Evolutionary conservation across 345 rosid genomes (phyloP).

Genomic region (Eucalyptus marginata): DNA sequence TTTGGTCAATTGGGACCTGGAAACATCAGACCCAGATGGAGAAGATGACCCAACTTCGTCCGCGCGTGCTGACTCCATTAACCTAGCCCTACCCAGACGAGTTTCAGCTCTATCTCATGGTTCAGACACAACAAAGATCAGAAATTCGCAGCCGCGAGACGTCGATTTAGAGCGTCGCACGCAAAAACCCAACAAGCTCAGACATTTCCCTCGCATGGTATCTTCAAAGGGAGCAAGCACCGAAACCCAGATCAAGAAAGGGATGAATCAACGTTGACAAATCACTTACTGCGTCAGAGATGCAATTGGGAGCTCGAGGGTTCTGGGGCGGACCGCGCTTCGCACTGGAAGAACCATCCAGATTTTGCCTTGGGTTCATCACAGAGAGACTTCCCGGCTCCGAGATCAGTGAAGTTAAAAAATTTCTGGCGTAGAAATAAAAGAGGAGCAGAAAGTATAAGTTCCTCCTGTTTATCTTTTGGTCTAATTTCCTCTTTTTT

Average conservation of each 20-base stretch:
- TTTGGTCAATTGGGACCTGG: constrained; percentile 12
- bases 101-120: background rate
- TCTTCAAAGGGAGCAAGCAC: background rate
- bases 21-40: constrained; percentile 24
- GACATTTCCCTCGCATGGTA: background rate
- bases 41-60: background rate
- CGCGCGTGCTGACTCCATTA: background rate
- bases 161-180: background rate
- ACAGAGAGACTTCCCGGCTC: background rate
- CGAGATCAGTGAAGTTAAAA: background rate
- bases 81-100: background rate
- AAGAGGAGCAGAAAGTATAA: background rate
- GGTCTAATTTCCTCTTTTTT: background rate
- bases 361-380: background rate
- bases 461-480: background rate
- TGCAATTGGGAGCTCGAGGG: background rate
- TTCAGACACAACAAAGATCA: background rate
- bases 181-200: background rate
- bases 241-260: background rate
- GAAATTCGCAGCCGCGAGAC: background rate
- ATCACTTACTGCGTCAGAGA: background rate
- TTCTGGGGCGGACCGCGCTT: background rate
- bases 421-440: background rate
- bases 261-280: background rate
- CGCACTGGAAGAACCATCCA: background rate